These are phyloP conservation scores for Metarhizium album DNA, from an alignment of 2,329 filamentous ascomycete genomes.

Conservation along the genomic window DNA sequence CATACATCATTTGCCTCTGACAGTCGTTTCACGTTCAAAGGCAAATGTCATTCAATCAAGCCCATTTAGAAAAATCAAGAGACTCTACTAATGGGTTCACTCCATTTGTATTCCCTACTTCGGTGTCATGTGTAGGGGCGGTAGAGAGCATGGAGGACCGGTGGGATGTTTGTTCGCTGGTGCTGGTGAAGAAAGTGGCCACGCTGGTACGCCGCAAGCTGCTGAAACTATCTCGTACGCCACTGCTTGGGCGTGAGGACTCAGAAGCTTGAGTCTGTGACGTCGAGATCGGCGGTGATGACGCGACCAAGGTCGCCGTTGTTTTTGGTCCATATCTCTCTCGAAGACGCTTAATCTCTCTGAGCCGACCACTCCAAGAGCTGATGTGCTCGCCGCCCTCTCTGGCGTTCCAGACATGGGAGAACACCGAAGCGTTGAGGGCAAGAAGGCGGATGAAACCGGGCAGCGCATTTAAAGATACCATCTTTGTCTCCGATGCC, in stretches of 20 bases:
- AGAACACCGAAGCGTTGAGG: constrained; percentile 89
- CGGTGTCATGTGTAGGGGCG: constrained; percentile 43
- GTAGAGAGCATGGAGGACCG: constrained; percentile 47
- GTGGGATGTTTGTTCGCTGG: constrained; percentile 46
- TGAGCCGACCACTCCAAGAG: constrained; percentile 78
- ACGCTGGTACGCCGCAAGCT: constrained; percentile 53
- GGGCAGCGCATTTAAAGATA: constrained; percentile 72
- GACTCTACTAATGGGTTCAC: constrained; percentile 24
- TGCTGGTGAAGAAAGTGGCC: constrained; percentile 51
- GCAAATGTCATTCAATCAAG: constrained; percentile 12
- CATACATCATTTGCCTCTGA: background rate
- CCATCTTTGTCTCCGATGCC: constrained; percentile 78
- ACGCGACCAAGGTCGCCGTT: constrained; percentile 12
- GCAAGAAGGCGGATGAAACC: constrained; percentile 80
- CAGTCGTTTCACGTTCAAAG: background rate
- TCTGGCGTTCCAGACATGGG: constrained; percentile 73
- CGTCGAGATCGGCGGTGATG: constrained; percentile 19
- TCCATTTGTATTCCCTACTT: constrained; percentile 26
- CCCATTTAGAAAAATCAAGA: constrained; percentile 30
- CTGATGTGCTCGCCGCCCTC: constrained; percentile 75
- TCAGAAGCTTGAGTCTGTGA: constrained; percentile 9
- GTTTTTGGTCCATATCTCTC: constrained; percentile 49
- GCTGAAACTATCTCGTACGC: constrained; percentile 48
- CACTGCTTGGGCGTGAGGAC: constrained; percentile 11
- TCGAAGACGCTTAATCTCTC: constrained; percentile 73